Evolutionary conservation across 2,329 filamentous ascomycete species (phyloP).

Genomic region (Scytalidium lignicola): DNA sequence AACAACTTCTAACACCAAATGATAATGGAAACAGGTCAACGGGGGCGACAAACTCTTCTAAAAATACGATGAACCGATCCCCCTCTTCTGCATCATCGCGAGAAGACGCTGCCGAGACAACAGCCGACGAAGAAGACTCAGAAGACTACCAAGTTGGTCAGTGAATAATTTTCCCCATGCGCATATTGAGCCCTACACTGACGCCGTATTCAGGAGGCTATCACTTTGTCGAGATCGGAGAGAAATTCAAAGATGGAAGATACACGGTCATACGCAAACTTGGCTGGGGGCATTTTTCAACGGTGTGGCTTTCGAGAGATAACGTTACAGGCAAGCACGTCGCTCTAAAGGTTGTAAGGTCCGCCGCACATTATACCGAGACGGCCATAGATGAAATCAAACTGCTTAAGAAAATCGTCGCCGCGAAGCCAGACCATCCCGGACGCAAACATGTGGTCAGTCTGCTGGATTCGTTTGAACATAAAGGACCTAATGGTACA

Average conservation of each 20-base stretch:
- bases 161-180: background rate
- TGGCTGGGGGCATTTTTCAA: constrained; percentile 99
- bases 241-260: constrained; percentile 95
- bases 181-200: background rate
- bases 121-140: constrained; percentile 96
- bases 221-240: constrained; percentile 89
- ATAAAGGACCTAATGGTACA: constrained; percentile 91
- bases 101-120: constrained; percentile 84
- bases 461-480: constrained; percentile 92
- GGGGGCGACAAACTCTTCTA: constrained; percentile 21
- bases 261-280: constrained; percentile 96
- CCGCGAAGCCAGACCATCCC: constrained; percentile 90
- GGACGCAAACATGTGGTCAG: constrained; percentile 94
- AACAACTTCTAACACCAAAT: constrained; percentile 23
- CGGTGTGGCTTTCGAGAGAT: constrained; percentile 80
- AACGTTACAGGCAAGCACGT: constrained; percentile 89
- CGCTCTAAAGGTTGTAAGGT: constrained; percentile 94
- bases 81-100: constrained; percentile 71
- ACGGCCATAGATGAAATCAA: constrained; percentile 99
- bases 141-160: constrained; percentile 79
- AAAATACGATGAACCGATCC: constrained; percentile 25
- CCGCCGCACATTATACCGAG: constrained; percentile 96
- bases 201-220: constrained; percentile 63
- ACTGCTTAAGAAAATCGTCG: constrained; percentile 91
- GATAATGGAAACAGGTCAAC: constrained; percentile 22